Evolutionary conservation across 805 yeast genomes (phyloP), one percentile per base, ranked within the genome.

Genomic region (Candida tallmaniae): DNA sequence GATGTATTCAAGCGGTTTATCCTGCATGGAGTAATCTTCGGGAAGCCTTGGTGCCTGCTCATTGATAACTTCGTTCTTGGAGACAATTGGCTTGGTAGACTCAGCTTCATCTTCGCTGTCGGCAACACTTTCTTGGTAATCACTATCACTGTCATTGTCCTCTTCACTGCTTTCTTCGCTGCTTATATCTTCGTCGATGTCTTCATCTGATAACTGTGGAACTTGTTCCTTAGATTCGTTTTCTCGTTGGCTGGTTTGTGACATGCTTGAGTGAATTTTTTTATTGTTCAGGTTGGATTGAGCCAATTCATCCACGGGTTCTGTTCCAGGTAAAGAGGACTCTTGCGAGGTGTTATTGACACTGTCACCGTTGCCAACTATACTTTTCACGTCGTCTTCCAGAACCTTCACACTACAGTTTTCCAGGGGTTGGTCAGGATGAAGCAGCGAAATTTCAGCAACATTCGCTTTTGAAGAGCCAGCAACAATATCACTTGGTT

Each of bases 31-130:
- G 44, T 80, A 84, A 36, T 71, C 85, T 9, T 68, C 75, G 0
- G 96, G 95, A 2, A 90, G 56, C 15, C 61, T 60, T 0, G 83
- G 81, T 0, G 87, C 82, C 0, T 61, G 64, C 47, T 81, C 95
- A 34, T 85, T 87, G 0, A 60, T 45, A 2, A 80, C 57, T 50
- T 90, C 97, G 52, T 90, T 82, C 39, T 78, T 80, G 1, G 97
- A 87, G 20, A 65, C 56, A 15, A 90, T 83, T 1, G 95, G 95
- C 0, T 57, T 60, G 4, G 60, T 55, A 1, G 52, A 44, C 8
- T 62, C 71, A 6, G 69, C 76, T 10, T 69, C 75, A 12, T 52
- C 52, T 50, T 87, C 80, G 38, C 76, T 47, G 6, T 57, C 61
- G 1, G 60, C 68, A 11, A 62, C 71, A 4, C 60, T 70, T 12